Conservation (phyloP, 306 rosid species). For the Vachellia collinsii region DNA sequence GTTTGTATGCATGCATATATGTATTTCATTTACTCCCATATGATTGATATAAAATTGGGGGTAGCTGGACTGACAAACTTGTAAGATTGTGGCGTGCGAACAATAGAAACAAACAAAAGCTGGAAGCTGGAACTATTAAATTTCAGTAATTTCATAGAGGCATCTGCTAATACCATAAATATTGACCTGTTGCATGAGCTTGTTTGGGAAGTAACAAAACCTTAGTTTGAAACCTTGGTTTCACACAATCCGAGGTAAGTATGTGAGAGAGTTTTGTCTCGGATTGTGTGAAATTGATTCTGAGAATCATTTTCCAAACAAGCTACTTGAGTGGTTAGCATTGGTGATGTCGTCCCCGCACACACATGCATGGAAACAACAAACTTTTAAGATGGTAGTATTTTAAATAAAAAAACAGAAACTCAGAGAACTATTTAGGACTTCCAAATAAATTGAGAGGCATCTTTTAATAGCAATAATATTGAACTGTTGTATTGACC, state of each 20-base stretch:
- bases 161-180: conserved; percentile 4
- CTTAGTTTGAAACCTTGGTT: no score
- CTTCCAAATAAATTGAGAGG: conserved; percentile 2
- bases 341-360: not conserved
- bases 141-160: conserved; percentile 1
- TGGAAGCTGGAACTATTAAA: conserved; percentile 4
- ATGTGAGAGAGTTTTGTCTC: no score
- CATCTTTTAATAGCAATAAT: conserved; percentile 14
- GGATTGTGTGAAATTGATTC: no score
- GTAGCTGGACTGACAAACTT: not conserved
- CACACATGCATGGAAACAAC: not conserved
- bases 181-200: not conserved
- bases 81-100: not conserved
- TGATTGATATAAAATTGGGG: not conserved
- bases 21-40: not conserved
- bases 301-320: no score
- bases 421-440: not conserved
- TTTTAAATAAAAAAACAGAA: not conserved
- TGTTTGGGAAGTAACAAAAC: no score
- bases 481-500: not conserved
- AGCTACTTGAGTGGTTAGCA: conserved; percentile 32
- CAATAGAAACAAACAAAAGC: not conserved
- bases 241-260: no score
- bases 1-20: not conserved
- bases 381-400: not conserved